Base-by-base conservation (phyloP, 176 grass and related monocot genomes). In the sorghum (Sorghum bicolor) region DNA sequence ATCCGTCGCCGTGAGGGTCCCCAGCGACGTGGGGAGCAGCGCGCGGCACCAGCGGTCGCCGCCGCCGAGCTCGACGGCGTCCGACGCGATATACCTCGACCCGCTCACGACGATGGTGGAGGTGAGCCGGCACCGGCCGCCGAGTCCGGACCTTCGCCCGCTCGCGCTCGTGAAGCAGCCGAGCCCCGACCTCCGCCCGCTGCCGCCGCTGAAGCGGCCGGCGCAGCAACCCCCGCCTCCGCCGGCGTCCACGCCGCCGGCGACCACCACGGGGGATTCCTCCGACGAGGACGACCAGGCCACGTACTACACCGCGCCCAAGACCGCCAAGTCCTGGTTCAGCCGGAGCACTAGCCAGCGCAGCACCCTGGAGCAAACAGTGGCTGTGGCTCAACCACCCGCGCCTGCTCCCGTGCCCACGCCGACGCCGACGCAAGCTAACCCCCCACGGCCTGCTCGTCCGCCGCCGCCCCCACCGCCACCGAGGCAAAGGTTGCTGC, bases 161-260 rank as follows among this genome's bases (percentile, higher is more conserved):
- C 82, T 96, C 65, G 75, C 84, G 32, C 72, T 82, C n/a, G 76
- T 81, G 4, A 72, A 83, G 63, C 79, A 53, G 76, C 77, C 84
- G 2, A 96, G 94, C 84, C 94, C 91, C 0, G 94, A 96, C 74
- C 88, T 96, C 82, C 88, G 61, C 5, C 94, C 91, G 67, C 32
- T 96, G 71, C 82, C 93, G 26, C 86, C 87, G 75, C 90, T 92
- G 25, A 72, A 86, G 17, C 69, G 83, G 2, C 3, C 72, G 38
- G 57, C 48, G 22, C 1, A 13, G 1, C 79, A 70, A 31, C n/a
- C 70, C 0, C 83, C 75, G 1, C 80, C 80, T 0, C 86, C 87
- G 37, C 86, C 89, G 74, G 34, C 33, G 50, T 66, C 70, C 8
- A 84, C 89, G 41, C 85, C 72, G 28, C 65, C 78, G 61, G 16